These are phyloP conservation scores for Xerocomus spinulosus DNA, from an alignment of 768 basidiomycete species.

Conservation along the genomic window DNA sequence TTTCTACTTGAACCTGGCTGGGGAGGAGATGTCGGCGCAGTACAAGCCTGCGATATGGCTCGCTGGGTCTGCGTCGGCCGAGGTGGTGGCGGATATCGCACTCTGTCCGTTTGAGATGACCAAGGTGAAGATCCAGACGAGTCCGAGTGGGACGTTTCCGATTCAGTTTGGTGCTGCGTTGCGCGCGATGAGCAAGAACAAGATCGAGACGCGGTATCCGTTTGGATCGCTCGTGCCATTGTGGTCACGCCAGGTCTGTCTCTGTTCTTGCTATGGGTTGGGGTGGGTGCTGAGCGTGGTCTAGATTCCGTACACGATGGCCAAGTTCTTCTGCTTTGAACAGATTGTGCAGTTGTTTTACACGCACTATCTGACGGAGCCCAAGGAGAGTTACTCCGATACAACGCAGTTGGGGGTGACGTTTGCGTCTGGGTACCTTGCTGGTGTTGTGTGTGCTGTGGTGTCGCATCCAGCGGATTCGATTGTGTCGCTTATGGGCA, in stretches of 20 bases:
- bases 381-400: constrained; percentile 77
- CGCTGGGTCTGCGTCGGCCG: constrained; percentile 89
- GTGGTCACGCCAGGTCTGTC: constrained; percentile 62
- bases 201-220: constrained; percentile 72
- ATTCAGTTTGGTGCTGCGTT: constrained; percentile 67
- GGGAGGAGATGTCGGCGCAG: constrained; percentile 71
- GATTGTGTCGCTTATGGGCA: constrained; percentile 89
- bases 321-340: constrained; percentile 97
- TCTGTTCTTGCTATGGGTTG: not conserved
- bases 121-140: constrained; percentile 88
- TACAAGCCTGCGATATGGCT: constrained; percentile 93
- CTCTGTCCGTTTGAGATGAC: constrained; percentile 94
- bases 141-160: constrained; percentile 71
- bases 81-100: constrained; percentile 94
- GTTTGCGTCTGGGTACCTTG: constrained; percentile 87
- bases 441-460: constrained; percentile 92
- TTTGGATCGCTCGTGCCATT: constrained; percentile 83
- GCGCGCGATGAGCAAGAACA: constrained; percentile 62
- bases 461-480: constrained; percentile 97
- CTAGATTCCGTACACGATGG: constrained; percentile 85
- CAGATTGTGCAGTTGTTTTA: constrained; percentile 85
- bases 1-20: constrained; percentile 81
- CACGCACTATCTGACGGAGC: constrained; percentile 76
- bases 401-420: constrained; percentile 85
- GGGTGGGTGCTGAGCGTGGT: not conserved